These are phyloP conservation scores for Alternaria novae-zelandiae DNA, from an alignment of 2,329 filamentous ascomycete genomes.

Conservation along the genomic window DNA sequence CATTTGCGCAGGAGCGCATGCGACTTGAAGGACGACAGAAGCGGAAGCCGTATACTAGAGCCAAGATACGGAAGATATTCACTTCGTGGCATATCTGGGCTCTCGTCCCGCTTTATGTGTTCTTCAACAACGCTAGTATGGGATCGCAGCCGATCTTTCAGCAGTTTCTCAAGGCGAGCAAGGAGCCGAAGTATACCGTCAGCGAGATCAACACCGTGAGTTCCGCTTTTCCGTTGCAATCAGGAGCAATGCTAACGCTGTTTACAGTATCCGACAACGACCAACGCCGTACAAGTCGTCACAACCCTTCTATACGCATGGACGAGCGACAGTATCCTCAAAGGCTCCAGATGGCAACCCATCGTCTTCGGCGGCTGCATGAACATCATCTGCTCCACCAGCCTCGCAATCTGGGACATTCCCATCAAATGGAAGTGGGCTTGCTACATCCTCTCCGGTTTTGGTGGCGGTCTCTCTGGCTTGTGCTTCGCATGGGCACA, in stretches of 20 bases:
- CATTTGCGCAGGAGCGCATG: constrained; percentile 21
- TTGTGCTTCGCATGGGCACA: constrained; percentile 62
- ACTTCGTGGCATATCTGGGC: constrained; percentile 19
- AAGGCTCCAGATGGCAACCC: constrained; percentile 24
- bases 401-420: constrained; percentile 17
- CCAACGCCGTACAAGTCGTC: constrained; percentile 29
- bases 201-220: constrained; percentile 22
- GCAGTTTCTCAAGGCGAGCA: constrained; percentile 25
- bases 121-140: constrained; percentile 6
- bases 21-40: background rate
- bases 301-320: constrained; percentile 26
- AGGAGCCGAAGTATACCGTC: constrained; percentile 18
- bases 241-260: no score
- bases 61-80: constrained; percentile 9
- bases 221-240: background rate
- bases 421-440: constrained; percentile 65
- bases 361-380: constrained; percentile 28
- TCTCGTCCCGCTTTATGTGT: constrained; percentile 10
- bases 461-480: constrained; percentile 56
- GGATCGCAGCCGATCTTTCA: constrained; percentile 14
- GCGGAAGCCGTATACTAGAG: constrained; percentile 5
- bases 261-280: constrained; percentile 12
- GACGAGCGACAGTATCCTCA: constrained; percentile 25
- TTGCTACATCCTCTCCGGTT: constrained; percentile 63
- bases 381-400: constrained; percentile 25